These are phyloP conservation scores for Canariomyces notabilis DNA, from an alignment of 2,329 filamentous ascomycete species.

Conservation along the genomic window DNA sequence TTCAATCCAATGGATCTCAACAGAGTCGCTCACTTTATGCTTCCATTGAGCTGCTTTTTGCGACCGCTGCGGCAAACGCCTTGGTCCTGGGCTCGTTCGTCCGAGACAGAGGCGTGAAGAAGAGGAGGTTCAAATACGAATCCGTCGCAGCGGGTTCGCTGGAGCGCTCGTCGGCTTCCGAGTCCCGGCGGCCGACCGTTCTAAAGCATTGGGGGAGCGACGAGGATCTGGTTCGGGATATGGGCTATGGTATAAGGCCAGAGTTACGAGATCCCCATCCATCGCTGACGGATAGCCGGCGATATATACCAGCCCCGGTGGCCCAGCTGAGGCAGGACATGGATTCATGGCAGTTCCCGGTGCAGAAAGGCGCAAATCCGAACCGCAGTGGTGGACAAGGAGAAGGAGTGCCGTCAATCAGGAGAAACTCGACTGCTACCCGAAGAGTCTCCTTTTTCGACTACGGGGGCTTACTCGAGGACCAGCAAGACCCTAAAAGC, in stretches of 20 bases:
- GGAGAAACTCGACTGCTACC: constrained; percentile 39
- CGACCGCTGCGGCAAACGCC: constrained; percentile 80
- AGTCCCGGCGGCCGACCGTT: constrained; percentile 44
- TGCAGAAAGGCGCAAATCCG: constrained; percentile 27
- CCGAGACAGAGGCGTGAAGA: constrained; percentile 84
- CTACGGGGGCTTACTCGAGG: constrained; percentile 67
- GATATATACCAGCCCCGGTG: constrained; percentile 34
- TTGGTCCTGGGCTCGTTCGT: constrained; percentile 90
- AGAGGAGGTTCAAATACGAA: constrained; percentile 69
- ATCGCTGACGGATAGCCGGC: constrained; percentile 14
- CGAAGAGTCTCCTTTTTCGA: constrained; percentile 76
- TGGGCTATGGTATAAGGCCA: constrained; percentile 64
- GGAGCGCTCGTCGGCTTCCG: constrained; percentile 39
- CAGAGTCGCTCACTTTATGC: constrained; percentile 85
- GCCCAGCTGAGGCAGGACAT: constrained; percentile 34
- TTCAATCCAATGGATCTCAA: constrained; percentile 65
- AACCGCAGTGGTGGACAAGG: constrained; percentile 37
- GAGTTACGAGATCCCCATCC: constrained; percentile 41
- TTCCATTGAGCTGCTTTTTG: constrained; percentile 84
- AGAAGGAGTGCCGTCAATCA: constrained; percentile 29
- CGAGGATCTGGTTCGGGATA: constrained; percentile 76
- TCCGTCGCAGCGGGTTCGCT: constrained; percentile 59
- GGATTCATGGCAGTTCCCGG: constrained; percentile 44
- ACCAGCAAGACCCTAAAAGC: constrained; percentile 28
- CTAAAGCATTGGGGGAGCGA: constrained; percentile 79